Evolutionary conservation across 805 yeast species (phyloP).

Genomic region (Starmerella potacharoeniae): DNA sequence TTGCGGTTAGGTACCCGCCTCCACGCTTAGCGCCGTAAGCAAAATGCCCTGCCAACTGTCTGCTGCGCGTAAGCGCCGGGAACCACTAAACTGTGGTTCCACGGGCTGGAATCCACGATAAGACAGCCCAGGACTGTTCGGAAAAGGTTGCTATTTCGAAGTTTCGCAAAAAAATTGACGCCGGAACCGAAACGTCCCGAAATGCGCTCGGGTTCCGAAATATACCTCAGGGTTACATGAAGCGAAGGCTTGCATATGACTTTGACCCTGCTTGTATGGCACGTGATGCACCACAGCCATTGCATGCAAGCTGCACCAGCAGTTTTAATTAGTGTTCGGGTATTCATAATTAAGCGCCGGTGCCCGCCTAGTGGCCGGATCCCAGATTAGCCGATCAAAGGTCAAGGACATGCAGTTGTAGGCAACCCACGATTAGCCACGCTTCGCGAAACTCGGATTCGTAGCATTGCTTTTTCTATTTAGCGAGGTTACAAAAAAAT

Average conservation of each 20-base stretch:
- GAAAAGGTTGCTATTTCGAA: no score
- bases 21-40: constrained; percentile 1
- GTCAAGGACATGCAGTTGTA: not conserved
- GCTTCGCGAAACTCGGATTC: no score
- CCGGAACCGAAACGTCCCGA: no score
- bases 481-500: no score
- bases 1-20: not conserved
- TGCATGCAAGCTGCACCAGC: constrained; percentile 1
- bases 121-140: no score
- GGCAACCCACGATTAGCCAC: not conserved
- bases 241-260: not conserved
- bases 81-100: no score
- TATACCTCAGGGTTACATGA: not conserved
- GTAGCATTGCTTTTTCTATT: no score
- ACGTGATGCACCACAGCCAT: not conserved
- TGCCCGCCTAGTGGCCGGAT: not conserved
- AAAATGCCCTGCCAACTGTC: not conserved
- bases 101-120: no score
- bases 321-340: not conserved
- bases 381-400: not conserved
- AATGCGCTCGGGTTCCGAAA: not conserved
- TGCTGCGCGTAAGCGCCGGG: not conserved
- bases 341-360: not conserved
- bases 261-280: not conserved
- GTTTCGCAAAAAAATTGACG: not conserved